Evolutionary conservation across 768 basidiomycete genomes (phyloP), one percentile per base, ranked within the genome.

Genomic region (Podaxis sp.): DNA sequence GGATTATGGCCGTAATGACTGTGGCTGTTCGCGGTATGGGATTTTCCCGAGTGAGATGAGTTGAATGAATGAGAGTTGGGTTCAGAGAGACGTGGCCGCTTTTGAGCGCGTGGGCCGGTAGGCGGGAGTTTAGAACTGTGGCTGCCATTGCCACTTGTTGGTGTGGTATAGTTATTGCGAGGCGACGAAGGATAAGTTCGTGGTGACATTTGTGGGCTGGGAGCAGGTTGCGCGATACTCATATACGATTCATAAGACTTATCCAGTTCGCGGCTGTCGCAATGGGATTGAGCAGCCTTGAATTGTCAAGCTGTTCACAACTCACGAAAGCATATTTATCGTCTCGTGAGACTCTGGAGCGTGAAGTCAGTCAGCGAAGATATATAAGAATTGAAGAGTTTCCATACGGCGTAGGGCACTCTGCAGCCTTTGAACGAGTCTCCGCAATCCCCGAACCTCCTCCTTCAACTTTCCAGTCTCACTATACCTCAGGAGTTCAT

Each of bases 381-480:
- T 54, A 22, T 26, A 57, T n/a, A 40, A 36, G 17, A 58, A 28
- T 37, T 20, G 65, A 33, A 20, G 58, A 12, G 48, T 71, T 66
- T 46, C 24, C 57, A 48, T 67, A 94, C 93, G 92, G 84, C 84
- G 84, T 46, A 95, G 82, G 60, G 93, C 91, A 33, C 80, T 79
- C 73, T 94, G 89, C 36, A 95, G 77, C 68, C 86, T 84, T 56
- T 80, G 80, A 48, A 92, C 89, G 36, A 87, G 84, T 66, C 85
- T 80, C 37, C 86, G 80, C 59, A 95, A 78, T 6, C 85, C 85
- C 53, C 84, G 83, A 11, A 89, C 89, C 71, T 95, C 90, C 70
- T 93, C 93, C 71, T 92, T 92, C 65, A 95, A 71, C 71, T 84
- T 87, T 4, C 91, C 92, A 0, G 90, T 89, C 74, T 95, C 92